A percentile compares a stretch with the other conserved stretches of the same genome.
Evolutionary conservation across 2,329 filamentous ascomycete species (phyloP).

Genomic region (Penicillium verrucosum): DNA sequence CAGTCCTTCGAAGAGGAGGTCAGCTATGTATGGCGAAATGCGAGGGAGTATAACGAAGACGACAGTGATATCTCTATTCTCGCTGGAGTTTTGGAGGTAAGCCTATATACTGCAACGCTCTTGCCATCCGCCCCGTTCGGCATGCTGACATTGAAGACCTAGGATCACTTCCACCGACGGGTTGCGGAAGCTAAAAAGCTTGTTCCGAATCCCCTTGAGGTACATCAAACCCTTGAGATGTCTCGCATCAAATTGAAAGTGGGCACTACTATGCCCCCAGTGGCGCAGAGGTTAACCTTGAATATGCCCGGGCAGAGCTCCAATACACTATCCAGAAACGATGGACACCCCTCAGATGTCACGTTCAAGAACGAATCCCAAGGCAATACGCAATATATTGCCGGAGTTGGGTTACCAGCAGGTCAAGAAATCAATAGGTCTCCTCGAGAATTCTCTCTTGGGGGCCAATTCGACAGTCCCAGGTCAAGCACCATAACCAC

Average conservation of each 20-base stretch:
- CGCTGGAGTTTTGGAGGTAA: constrained; percentile 75
- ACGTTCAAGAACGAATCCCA: constrained; percentile 56
- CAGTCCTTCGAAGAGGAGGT: constrained; percentile 74
- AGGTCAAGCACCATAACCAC: constrained; percentile 22
- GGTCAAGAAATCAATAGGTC: constrained; percentile 21
- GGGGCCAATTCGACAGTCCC: constrained; percentile 33
- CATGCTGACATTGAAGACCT: constrained; percentile 15
- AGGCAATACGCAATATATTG: constrained; percentile 51
- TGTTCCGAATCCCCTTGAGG: constrained; percentile 62
- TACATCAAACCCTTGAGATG: constrained; percentile 45
- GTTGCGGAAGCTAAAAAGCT: constrained; percentile 68
- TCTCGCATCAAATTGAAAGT: constrained; percentile 81
- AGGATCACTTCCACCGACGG: constrained; percentile 67
- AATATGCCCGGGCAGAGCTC: constrained; percentile 62
- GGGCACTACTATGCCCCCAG: constrained; percentile 42
- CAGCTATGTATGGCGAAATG: constrained; percentile 81
- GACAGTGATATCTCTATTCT: constrained; percentile 78
- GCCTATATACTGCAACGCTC: constrained; percentile 14
- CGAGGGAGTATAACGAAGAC: constrained; percentile 86
- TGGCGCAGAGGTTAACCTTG: constrained; percentile 66
- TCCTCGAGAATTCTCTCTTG: constrained; percentile 35
- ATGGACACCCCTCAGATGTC: constrained; percentile 43
- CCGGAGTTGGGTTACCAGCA: constrained; percentile 45
- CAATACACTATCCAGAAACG: constrained; percentile 46
- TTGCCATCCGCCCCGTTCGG: background rate